Conservation (phyloP, 805 yeast genomes). For the Wickerhamiella alocasiicola region DNA sequence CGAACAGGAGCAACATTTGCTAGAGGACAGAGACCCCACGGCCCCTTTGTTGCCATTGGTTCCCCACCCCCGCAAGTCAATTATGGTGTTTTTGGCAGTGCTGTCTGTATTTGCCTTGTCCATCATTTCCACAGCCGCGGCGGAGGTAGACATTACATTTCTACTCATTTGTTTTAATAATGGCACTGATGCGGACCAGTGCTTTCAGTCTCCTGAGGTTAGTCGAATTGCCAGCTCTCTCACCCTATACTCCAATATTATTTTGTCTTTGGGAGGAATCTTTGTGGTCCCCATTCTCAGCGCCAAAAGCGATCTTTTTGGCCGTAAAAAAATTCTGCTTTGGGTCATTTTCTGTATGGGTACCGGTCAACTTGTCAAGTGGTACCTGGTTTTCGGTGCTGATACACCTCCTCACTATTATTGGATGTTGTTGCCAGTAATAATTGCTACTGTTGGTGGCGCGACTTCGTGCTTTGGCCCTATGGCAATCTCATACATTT, state of each 20-base stretch:
- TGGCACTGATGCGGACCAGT: slow-evolving; percentile 13
- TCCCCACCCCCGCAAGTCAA: neutral
- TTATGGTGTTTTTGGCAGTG: slow-evolving; percentile 2
- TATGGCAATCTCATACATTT: slow-evolving; percentile 18
- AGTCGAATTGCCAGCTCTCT: slow-evolving; percentile 17
- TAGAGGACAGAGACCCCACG: neutral
- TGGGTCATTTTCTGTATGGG: slow-evolving; percentile 12
- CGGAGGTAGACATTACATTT: slow-evolving; percentile 19
- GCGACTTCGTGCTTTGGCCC: slow-evolving; percentile 7
- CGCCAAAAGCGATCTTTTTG: slow-evolving; percentile 18
- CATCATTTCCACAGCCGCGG: slow-evolving; percentile 16
- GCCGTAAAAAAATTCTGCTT: slow-evolving; percentile 20
- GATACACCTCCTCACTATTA: slow-evolving; percentile 16
- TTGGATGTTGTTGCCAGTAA: slow-evolving; percentile 19
- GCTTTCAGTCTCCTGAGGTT: slow-evolving; percentile 16
- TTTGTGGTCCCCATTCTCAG: slow-evolving; percentile 16
- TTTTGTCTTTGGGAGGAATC: slow-evolving; percentile 15
- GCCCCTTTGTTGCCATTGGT: neutral
- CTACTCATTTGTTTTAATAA: slow-evolving; percentile 17
- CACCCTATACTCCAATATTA: slow-evolving; percentile 13
- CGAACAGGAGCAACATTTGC: slow-evolving; percentile 2
- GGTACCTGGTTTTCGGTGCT: slow-evolving; percentile 20
- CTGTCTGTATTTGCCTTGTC: slow-evolving; percentile 5
- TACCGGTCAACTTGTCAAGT: slow-evolving; percentile 13
- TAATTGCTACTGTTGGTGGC: slow-evolving; percentile 20